A percentile compares a stretch with the other conserved stretches of the same genome.
These are phyloP conservation scores for Ogataea pignaliae DNA, from an alignment of 805 yeast species.

Conservation along the genomic window DNA sequence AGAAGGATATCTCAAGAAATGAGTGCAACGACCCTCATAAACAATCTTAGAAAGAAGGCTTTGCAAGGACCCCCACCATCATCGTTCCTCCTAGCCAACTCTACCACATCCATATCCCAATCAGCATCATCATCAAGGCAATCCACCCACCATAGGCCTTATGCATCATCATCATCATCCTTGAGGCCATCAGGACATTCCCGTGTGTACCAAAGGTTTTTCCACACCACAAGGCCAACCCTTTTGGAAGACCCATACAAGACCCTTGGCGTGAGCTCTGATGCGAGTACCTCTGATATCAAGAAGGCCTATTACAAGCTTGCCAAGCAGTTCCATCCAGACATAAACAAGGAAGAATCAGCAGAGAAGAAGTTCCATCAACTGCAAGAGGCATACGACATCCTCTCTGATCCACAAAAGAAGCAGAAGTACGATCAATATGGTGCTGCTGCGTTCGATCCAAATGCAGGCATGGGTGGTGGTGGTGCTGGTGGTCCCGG, in stretches of 20 bases:
- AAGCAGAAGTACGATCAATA: slow-evolving; percentile 86
- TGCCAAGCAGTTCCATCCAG: slow-evolving; percentile 95
- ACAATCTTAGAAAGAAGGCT: background rate
- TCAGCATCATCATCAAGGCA: background rate
- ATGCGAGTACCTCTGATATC: slow-evolving; percentile 76
- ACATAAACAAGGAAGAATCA: slow-evolving; percentile 84
- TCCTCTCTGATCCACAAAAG: slow-evolving; percentile 79
- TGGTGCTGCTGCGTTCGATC: slow-evolving; percentile 82
- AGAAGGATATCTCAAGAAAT: too few relatives aligned
- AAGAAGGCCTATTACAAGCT: slow-evolving; percentile 91
- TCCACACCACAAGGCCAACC: slow-evolving; percentile 38
- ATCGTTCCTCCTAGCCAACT: too few relatives aligned
- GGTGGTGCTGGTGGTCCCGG: slow-evolving; percentile 38
- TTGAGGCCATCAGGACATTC: too few relatives aligned
- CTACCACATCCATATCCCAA: background rate
- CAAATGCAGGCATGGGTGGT: slow-evolving; percentile 49
- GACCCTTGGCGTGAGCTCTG: slow-evolving; percentile 68
- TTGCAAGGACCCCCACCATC: too few relatives aligned
- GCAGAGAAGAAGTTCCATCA: slow-evolving; percentile 90
- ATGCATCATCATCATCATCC: background rate
- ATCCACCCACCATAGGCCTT: too few relatives aligned
- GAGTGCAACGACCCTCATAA: background rate
- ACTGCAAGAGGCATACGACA: slow-evolving; percentile 91
- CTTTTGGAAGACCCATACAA: slow-evolving; percentile 71
- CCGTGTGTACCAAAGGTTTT: slow-evolving; percentile 19